These are phyloP conservation scores for Cronartium quercuum DNA, from an alignment of 1,284 basidiomycete species.

Conservation along the genomic window DNA sequence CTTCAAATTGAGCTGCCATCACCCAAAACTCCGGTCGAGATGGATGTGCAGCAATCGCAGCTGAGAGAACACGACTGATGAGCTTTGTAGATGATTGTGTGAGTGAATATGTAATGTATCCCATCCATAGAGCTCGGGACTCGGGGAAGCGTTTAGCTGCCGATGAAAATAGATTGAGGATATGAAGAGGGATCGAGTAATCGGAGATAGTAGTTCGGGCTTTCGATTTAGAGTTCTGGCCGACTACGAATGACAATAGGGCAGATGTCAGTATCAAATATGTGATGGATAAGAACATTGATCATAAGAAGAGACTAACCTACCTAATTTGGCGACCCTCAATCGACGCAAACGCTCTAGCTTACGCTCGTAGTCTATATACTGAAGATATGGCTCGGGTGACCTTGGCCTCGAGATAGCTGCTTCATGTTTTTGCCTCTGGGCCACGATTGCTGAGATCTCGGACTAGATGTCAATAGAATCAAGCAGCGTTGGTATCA, in stretches of 20 bases:
- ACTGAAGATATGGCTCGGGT: constrained; percentile 18
- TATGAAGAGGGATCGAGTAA: constrained; percentile 47
- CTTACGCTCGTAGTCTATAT: constrained; percentile 38
- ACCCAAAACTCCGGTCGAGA: constrained; percentile 45
- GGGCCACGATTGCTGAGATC: constrained; percentile 36
- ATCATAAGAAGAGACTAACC: background rate
- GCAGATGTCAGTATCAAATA: background rate
- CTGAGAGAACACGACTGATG: constrained; percentile 44
- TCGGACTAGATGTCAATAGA: constrained; percentile 8
- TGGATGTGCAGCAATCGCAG: constrained; percentile 47
- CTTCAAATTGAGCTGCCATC: constrained; percentile 46
- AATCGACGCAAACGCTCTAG: constrained; percentile 27
- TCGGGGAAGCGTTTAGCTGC: constrained; percentile 46
- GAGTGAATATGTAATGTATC: constrained; percentile 44
- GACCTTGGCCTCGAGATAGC: constrained; percentile 24
- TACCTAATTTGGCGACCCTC: constrained; percentile 28
- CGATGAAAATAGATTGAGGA: constrained; percentile 45
- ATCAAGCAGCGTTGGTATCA: background rate
- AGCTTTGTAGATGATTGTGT: constrained; percentile 44
- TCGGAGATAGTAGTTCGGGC: constrained; percentile 44
- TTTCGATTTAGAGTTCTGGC: background rate
- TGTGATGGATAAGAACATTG: background rate
- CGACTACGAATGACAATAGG: background rate
- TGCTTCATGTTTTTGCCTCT: constrained; percentile 34
- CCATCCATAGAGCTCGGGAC: constrained; percentile 44